Base-by-base conservation (phyloP, 2,329 filamentous ascomycete genomes). In the Periglandula ipomoeae region DNA sequence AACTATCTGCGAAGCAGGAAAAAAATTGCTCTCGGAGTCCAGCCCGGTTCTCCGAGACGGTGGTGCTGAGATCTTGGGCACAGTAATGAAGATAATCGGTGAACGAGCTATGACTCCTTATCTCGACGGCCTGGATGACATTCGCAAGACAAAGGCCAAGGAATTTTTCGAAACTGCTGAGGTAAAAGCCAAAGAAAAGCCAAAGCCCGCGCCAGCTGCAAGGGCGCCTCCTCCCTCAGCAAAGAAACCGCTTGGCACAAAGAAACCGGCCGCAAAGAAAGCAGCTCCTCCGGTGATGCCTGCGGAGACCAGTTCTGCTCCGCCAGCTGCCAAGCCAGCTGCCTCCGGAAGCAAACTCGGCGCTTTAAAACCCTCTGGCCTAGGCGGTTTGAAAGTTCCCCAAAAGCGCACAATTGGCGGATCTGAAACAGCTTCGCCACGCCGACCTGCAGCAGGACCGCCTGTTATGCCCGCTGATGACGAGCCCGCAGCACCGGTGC, bases 61-160 rank as follows among this genome's bases (percentile, higher is more conserved):
- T 26, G 93, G 90, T 64, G 90, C 90, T 13, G 93, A 98, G 65
- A 83, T 93, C 30, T 73, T 98, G 3, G 93, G 94, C 54, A 95
- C 90, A 0, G 68, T 98, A 44, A 97, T 96, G 93, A 98, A 97
- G 71, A 97, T 98, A 48, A 87, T 97, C 71, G 91, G 93, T 38
- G 94, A 98, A 66, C 82, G 93, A 50, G 87, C 87, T 46, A 98
- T 98, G 93, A 89, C 86, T 39, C 85, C 88, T 8, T 87, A 95
- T 63, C 71, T 98, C 15, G 91, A 96, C 54, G 89, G 89, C 3
- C 74, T 98, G 3, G 93, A 98, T 62, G 93, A 98, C 22, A 97
- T 97, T 56, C 81, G 90, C 52, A 97, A 95, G 70, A 86, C 76
- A 53, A 98, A 96, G 67, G 87, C 97, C 64, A 96, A 94, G 70